These are phyloP conservation scores for Nemania abortiva DNA, from an alignment of 2,329 filamentous ascomycete species.

Conservation along the genomic window DNA sequence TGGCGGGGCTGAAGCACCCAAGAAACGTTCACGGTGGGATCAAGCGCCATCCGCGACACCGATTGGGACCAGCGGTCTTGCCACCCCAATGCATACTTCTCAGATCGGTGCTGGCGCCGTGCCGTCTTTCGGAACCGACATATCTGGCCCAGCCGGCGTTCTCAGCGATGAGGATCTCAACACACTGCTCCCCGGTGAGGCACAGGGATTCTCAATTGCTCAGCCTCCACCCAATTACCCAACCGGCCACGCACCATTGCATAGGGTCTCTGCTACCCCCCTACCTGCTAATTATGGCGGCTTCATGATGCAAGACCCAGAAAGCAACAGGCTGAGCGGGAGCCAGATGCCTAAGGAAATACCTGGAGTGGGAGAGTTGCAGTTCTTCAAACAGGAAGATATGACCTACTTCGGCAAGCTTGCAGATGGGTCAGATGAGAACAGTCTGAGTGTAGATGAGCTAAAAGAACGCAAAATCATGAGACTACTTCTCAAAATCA, in stretches of 20 bases:
- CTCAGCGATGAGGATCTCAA: slow-evolving; percentile 96
- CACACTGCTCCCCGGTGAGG: slow-evolving; percentile 86
- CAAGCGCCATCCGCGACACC: slow-evolving; percentile 86
- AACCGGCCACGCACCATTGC: slow-evolving; percentile 80
- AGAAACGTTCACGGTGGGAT: slow-evolving; percentile 90
- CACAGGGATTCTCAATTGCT: slow-evolving; percentile 92
- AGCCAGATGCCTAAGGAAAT: slow-evolving; percentile 96
- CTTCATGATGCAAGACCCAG: slow-evolving; percentile 98
- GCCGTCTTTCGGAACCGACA: slow-evolving; percentile 83
- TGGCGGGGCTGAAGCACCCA: slow-evolving; percentile 68
- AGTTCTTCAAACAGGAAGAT: slow-evolving; percentile 98
- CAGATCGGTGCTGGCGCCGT: slow-evolving; percentile 65
- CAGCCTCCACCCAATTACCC: slow-evolving; percentile 93
- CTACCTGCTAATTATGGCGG: slow-evolving; percentile 76
- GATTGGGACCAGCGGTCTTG: slow-evolving; percentile 78
- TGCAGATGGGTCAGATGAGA: slow-evolving; percentile 93
- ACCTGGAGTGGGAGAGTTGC: slow-evolving; percentile 92
- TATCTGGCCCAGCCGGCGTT: slow-evolving; percentile 81
- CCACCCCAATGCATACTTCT: slow-evolving; percentile 81
- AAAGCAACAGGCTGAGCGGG: slow-evolving; percentile 82
- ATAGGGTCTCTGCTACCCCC: slow-evolving; percentile 80
- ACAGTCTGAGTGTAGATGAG: slow-evolving; percentile 90
- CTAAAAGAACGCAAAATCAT: slow-evolving; percentile 99
- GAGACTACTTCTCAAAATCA: slow-evolving; percentile 95
- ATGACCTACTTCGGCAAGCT: slow-evolving; percentile 99